Base-by-base conservation (phyloP, 176 grass and related monocot species). In the Pharus latifolius region DNA sequence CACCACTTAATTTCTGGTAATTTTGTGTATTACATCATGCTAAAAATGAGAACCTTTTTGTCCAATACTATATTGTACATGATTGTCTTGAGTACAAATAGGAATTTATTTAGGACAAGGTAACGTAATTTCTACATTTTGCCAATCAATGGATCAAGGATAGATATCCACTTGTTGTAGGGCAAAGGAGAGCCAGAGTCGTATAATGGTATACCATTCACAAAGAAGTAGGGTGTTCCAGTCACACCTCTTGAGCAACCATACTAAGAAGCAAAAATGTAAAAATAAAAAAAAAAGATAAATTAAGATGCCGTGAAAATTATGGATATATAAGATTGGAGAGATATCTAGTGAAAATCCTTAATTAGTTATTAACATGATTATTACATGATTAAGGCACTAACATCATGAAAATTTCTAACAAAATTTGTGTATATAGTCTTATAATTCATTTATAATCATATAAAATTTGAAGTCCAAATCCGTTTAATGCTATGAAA, bases 161-260 rank as follows among this genome's bases (percentile, higher is more conserved):
- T 75, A 7, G 59, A 71, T 53, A 80, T 90, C 94, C 89, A 98
- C 43, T 78, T 70, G 2, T 78, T 90, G 66, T 81, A 98, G 29
- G 78, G 78, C 0, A 84, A 2, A 20, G 65, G 9, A 69, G 79
- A 61, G 46, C 40, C 83, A 16, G 68, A 50, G 18, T 54, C 38
- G 5, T 15, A 67, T 4, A 93, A 84, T 22, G 89, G 89, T 63
- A 98, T 98, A 23, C 94, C 94, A 60, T 97, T 93, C 51, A 98
- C 86, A 85, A 98, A 98, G 78, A 85, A 98, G 56, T 67, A 76
- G 14, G 89, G 94, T 47, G 89, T 81, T 19, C 89, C 89, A 1
- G 94, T 82, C 70, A 98, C 94, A 29, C 86, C 86, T 70, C 94
- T 83, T 45, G 89, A 88, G 62, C 94, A 93, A 10, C 89, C 94